These are phyloP conservation scores for Oryza rufipogon DNA, from an alignment of 176 grass and related monocot genomes.

Conservation along the genomic window DNA sequence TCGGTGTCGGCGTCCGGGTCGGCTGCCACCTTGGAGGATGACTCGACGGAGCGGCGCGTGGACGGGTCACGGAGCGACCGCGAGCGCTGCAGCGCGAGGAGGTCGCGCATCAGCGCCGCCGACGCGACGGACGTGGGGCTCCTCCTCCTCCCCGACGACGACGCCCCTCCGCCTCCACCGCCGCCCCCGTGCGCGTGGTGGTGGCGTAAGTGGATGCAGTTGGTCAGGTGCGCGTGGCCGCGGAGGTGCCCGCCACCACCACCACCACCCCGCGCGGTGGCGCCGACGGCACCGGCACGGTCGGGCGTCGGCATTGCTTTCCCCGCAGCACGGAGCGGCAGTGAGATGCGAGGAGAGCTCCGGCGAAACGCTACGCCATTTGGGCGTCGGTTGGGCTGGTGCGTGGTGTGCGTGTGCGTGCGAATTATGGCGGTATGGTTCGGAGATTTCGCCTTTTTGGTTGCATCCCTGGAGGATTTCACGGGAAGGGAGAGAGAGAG, in stretches of 20 bases:
- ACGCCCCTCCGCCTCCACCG: conserved; percentile 31
- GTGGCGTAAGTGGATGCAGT: conserved; percentile 86
- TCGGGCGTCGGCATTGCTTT: conserved; percentile 49
- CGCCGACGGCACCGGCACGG: conserved; percentile 17
- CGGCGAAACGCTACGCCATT: conserved; percentile 38
- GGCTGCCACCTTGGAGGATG: conserved; percentile 64
- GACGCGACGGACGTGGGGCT: conserved; percentile 53
- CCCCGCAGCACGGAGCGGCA: background rate
- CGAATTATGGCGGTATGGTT: conserved; percentile 53
- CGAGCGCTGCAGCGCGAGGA: conserved; percentile 81
- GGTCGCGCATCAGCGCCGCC: conserved; percentile 77
- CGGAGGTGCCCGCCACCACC: conserved; percentile 55
- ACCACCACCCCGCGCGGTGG: conserved; percentile 2
- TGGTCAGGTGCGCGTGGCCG: conserved; percentile 81
- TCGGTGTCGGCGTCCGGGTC: conserved; percentile 39
- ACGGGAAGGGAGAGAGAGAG: conserved; percentile 42
- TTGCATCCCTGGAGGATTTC: conserved; percentile 43
- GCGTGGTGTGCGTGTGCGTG: background rate
- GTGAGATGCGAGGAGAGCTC: background rate
- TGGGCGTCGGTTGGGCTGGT: background rate
- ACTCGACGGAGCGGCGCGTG: conserved; percentile 81
- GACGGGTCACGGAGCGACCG: conserved; percentile 83
- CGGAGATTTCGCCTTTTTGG: conserved; percentile 52
- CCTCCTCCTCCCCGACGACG: conserved; percentile 49
- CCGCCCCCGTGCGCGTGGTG: conserved; percentile 47